These are phyloP conservation scores for Xylaria polymorpha DNA, from an alignment of 2,329 filamentous ascomycete genomes.

Conservation along the genomic window DNA sequence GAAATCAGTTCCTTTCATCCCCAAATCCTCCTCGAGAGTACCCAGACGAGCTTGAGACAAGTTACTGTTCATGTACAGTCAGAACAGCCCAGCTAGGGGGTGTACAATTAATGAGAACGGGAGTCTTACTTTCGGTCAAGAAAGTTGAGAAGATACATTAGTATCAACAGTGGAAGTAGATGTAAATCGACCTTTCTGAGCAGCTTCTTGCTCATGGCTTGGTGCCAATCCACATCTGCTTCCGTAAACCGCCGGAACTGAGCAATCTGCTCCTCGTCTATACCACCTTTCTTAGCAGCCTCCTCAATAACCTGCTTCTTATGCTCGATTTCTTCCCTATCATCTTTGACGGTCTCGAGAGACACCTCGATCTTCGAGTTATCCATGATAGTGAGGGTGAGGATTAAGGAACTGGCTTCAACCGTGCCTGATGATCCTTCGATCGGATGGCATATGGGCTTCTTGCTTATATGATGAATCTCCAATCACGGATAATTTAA, in stretches of 20 bases:
- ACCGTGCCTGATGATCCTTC: not conserved
- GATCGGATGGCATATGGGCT: not conserved
- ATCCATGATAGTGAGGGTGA: conserved; percentile 12
- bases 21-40: conserved; percentile 63
- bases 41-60: conserved; percentile 66
- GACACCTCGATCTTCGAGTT: conserved; percentile 19
- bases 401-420: not conserved
- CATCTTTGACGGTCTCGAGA: conserved; percentile 18
- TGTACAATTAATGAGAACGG: not conserved
- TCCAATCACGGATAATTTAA: not conserved
- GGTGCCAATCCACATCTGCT: conserved; percentile 48
- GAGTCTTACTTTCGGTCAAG: conserved; percentile 57
- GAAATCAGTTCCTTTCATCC: conserved; percentile 67
- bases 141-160: conserved; percentile 68
- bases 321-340: conserved; percentile 29
- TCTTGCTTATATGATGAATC: not conserved
- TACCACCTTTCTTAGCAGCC: conserved; percentile 30
- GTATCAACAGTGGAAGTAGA: conserved; percentile 63
- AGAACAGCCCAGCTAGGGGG: not conserved
- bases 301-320: conserved; percentile 27
- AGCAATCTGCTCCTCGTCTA: conserved; percentile 43
- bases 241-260: conserved; percentile 46
- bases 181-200: conserved; percentile 64
- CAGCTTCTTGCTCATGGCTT: conserved; percentile 49
- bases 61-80: conserved; percentile 51